Evolutionary conservation across 2,329 filamentous ascomycete species (phyloP).

Genomic region (Fusarium haematococcum): DNA sequence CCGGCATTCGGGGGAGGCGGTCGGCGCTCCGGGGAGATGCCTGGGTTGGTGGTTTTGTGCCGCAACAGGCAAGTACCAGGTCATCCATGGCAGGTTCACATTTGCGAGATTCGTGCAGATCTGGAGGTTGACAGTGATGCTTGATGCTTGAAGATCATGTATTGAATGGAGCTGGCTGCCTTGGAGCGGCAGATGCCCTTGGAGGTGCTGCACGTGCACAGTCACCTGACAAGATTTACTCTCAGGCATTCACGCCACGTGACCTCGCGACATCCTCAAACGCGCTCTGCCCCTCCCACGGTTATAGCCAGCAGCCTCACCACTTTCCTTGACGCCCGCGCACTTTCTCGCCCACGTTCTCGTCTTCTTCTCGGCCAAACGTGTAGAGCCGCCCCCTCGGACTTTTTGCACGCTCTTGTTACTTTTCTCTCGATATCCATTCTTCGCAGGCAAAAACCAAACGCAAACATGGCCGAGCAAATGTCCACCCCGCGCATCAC

Average conservation of each 20-base stretch:
- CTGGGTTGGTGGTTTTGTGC: background rate
- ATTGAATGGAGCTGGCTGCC: background rate
- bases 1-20: conserved; percentile 17
- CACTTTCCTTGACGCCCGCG: background rate
- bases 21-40: conserved; percentile 11
- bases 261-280: conserved; percentile 33
- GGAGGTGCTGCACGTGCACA: conserved; percentile 3
- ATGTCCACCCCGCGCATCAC: conserved; percentile 84
- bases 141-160: background rate
- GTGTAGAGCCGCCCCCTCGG: background rate
- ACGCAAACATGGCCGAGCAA: conserved; percentile 71
- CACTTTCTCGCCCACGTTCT: background rate
- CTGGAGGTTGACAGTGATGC: background rate
- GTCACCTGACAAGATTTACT: background rate
- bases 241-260: conserved; percentile 19
- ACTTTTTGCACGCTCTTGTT: fast-evolving
- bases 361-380: background rate
- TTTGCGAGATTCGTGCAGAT: background rate
- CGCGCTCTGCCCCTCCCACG: conserved; percentile 29
- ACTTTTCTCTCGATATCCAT: background rate
- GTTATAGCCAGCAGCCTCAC: conserved; percentile 26
- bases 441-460: conserved; percentile 20
- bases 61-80: background rate
- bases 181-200: background rate
- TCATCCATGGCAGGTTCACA: background rate